phyloP scores from a whole-genome alignment of 169 alveolate genomes.

The Cryptosporidium sp. region DNA sequence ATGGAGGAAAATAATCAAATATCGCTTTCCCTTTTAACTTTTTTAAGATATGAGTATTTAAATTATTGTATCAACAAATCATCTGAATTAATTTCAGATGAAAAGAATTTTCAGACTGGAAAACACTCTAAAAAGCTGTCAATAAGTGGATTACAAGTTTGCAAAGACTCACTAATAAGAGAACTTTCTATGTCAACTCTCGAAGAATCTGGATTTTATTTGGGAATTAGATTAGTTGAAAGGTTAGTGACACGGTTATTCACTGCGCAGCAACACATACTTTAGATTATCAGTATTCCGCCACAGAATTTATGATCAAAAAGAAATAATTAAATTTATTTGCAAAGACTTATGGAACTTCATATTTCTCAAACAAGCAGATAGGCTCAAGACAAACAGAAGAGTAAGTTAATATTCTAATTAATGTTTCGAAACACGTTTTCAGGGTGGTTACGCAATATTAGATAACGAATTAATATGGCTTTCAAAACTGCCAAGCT shows the following conservation, averaged over 20 bases:
- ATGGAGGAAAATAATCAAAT: conserved; percentile 46
- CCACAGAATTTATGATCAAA: conserved; percentile 76
- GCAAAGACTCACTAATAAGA: conserved; percentile 42
- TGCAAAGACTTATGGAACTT: conserved; percentile 80
- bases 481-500: conserved; percentile 75
- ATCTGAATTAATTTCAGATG: conserved; percentile 38
- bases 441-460: conserved; percentile 80
- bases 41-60: conserved; percentile 62
- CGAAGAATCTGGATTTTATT: conserved; percentile 57
- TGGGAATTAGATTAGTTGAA: conserved; percentile 71
- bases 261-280: background rate
- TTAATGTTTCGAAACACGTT: background rate
- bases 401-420: conserved; percentile 47
- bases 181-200: conserved; percentile 67
- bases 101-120: conserved; percentile 4
- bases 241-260: conserved; percentile 16
- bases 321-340: conserved; percentile 79
- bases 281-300: conserved; percentile 53
- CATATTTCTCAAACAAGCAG: conserved; percentile 82
- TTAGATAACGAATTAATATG: conserved; percentile 77
- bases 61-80: conserved; percentile 41
- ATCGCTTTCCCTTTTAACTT: conserved; percentile 56
- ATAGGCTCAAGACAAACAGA: conserved; percentile 79
- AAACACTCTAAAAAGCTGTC: conserved; percentile 1
- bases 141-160: conserved; percentile 11